phyloP scores from a whole-genome alignment of 1,139 yeast species.

The Candida tropicalis region DNA sequence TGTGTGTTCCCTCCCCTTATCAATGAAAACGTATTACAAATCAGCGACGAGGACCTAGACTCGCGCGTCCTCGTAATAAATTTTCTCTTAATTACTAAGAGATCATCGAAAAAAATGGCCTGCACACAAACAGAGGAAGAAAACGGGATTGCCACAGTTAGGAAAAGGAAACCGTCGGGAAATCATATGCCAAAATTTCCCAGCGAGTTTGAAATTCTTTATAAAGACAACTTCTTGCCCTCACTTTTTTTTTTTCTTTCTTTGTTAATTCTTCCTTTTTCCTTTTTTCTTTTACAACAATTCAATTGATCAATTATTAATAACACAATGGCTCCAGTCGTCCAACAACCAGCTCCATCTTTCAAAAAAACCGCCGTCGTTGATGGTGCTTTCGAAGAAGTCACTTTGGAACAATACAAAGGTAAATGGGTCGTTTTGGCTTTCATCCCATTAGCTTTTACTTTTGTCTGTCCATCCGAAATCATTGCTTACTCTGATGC shows the following conservation, averaged over 20 bases:
- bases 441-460: constrained; percentile 98
- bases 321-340: constrained; percentile 74
- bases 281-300: not conserved
- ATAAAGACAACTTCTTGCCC: not conserved
- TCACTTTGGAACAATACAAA: constrained; percentile 90
- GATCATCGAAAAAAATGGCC: constrained; percentile 25
- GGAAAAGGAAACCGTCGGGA: not conserved
- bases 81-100: not conserved
- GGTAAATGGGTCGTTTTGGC: constrained; percentile 98
- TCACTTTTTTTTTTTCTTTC: not conserved
- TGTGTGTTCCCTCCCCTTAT: too few species aligned
- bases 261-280: not conserved
- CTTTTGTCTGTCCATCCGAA: constrained; percentile 99
- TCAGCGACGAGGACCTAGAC: not conserved
- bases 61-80: not conserved
- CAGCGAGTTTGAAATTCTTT: too few species aligned
- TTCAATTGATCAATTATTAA: not conserved
- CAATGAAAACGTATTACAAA: not conserved
- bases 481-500: constrained; percentile 98
- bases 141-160: not conserved
- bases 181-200: not conserved
- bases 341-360: constrained; percentile 94
- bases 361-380: constrained; percentile 97
- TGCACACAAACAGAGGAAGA: not conserved
- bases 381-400: constrained; percentile 93